Evolutionary conservation across 768 basidiomycete genomes (phyloP), one percentile per base, ranked within the genome.

Genomic region (Trametopsis cervina): DNA sequence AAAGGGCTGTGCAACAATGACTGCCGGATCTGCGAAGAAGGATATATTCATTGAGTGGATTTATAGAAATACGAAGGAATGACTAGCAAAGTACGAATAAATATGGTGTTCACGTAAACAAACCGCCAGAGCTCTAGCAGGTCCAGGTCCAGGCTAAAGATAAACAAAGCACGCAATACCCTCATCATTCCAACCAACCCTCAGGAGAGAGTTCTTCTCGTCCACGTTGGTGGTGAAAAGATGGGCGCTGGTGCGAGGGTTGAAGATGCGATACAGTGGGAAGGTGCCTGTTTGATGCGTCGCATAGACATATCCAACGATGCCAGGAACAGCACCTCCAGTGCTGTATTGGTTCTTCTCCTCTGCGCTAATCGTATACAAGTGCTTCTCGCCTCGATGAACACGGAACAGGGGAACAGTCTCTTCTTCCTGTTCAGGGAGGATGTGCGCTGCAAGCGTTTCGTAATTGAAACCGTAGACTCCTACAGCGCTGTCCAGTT

Each of bases 221-320:
- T 35, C 5, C 21, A 27, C 45, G 18, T 41, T 55, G 13, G 43
- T 57, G 7, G 58, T 59, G 46, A 54, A 59, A 45, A 57, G 55
- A 36, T 57, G 51, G 39, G 57, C 56, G 35, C 36, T 43, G 10
- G 38, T 46, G 12, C 9, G 9, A 33, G 29, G 29, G 46, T 29
- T 55, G 53, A 38, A 55, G 36, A 60, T 4, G 23, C 57, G 53
- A 41, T 45, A 57, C n/a, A 61, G 50, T 10, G 58, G 60, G 37
- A 54, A 48, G 6, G 58, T 53, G 3, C 39, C 48, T 12, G 4
- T 13, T 17, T 42, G 18, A 21, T 24, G n/a, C 41, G 9, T 18
- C 18, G 48, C 44, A 43, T 15, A 46, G 33, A 56, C 42, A 26
- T 45, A 49, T 1, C 35, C 47, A 4, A 47, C 37, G 36, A 53